Base-by-base conservation (phyloP, 2,329 filamentous ascomycete genomes). In the Cordyceps pruinosa region DNA sequence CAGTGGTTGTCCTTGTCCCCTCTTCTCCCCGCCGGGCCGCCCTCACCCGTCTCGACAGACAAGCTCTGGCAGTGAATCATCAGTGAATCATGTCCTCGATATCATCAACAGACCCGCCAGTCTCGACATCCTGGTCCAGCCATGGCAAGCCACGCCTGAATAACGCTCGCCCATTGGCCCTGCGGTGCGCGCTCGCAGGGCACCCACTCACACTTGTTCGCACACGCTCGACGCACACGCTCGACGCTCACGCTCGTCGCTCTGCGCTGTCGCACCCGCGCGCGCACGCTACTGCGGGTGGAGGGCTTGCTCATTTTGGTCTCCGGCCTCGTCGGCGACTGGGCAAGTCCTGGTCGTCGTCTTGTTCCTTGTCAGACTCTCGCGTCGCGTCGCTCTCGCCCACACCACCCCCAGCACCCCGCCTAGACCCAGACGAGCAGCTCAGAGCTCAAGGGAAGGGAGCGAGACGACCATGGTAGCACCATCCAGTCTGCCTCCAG, bases 191-290 rank as follows among this genome's bases (percentile, higher is more conserved):
- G 42, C 41, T 46, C 41, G 41, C 23, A 47, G 19, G 39, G 28
- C 32, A 46, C 23, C 51, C 41, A 55, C 41, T 46, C 50, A 53
- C 50, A 53, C 41, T 37, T 32, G 9, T 35, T 56, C 19, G 34
- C 53, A 56, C 44, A 48, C 53, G 44, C 53, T 56, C 15, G n/a
- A n/a, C n/a, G n/a, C n/a, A n/a, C n/a, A n/a, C n/a, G n/a, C n/a
- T n/a, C n/a, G n/a, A n/a, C n/a, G n/a, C n/a, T n/a, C n/a, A n/a
- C n/a, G n/a, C n/a, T n/a, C 15, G 35, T 4, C 15, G 35, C 35
- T 37, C 15, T 39, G 26, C 44, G 25, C 52, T 55, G 52, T 56
- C 53, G 53, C 53, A 56, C 53, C 53, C 53, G 53, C 53, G 53
- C 53, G 45, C 34, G 17, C 44, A 56, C 53, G 35, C 42, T 55